Evolutionary conservation across 768 basidiomycete species (phyloP), one percentile per base, ranked within the genome.

Genomic region (Panaeolus cyanescens): DNA sequence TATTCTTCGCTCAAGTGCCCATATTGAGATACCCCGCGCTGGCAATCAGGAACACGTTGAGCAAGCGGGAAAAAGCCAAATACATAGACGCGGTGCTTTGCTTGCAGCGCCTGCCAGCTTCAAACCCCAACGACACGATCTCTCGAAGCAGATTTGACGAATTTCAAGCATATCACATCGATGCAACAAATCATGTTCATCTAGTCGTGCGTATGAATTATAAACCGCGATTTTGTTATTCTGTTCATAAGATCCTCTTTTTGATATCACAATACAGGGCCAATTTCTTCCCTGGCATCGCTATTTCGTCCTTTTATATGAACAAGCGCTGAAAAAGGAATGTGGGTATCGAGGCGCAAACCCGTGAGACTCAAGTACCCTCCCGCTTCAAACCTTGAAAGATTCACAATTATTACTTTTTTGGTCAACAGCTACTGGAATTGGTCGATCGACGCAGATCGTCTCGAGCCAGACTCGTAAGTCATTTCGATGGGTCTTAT

Each of bases 271-370:
- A 3, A 17, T 31, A 20, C 45, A 77, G 76, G 77, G 74, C 12
- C 70, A 76, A 20, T 76, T 78, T 58, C 61, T 78, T 2, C 75
- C 75, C 0, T 79, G 77, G 77, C 78, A 79, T 60, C 71, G 78
- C 31, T 67, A 70, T 8, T 67, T 70, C 58, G 28, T 77, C 12
- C 64, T 67, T n/a, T 12, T 67, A 12, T 76, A 72, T 58, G 78
- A 78, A 53, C 69, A 22, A 0, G 71, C 76, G 5, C 62, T 79
- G 31, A 71, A 74, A 0, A 56, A 72, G 12, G 75, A 78, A 58
- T 79, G 78, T 60, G 73, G 67, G 5, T 79, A 75, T 55, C 58
- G 59, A n/a, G 77, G 77, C 1, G 66, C 74, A 2, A 60, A 67
- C 33, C 75, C 78, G 76, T 78, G 64, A 62, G 69, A 54, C 32